A percentile compares a stretch with the other conserved stretches of the same genome.
phyloP scores from a whole-genome alignment of 2,329 filamentous ascomycete genomes.

The Phialophora verrucosa region DNA sequence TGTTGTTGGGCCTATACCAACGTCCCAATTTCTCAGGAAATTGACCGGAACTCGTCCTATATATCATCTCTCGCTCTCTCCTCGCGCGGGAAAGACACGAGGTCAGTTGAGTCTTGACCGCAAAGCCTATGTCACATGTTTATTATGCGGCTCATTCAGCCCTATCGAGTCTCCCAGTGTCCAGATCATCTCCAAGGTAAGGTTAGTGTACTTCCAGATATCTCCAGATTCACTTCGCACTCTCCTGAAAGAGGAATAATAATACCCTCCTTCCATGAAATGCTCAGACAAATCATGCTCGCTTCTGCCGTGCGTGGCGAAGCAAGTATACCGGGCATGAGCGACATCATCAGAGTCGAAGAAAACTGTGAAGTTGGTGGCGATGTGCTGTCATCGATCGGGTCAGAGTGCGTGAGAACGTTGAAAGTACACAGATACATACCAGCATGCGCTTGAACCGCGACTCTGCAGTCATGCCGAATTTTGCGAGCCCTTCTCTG shows the following conservation, averaged over 20 bases:
- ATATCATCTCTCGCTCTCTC: too few relatives aligned
- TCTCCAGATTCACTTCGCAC: slow-evolving; percentile 1
- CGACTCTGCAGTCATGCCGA: slow-evolving; percentile 16
- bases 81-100: too few relatives aligned
- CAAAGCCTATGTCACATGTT: not conserved
- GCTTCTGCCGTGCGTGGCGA: slow-evolving; percentile 17
- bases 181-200: slow-evolving; percentile 25
- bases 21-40: too few relatives aligned
- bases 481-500: slow-evolving; percentile 25
- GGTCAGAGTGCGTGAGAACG: not conserved
- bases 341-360: slow-evolving; percentile 20
- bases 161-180: slow-evolving; percentile 17
- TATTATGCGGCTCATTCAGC: slow-evolving; percentile 14
- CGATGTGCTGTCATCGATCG: slow-evolving; percentile 7
- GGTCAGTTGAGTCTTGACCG: not conserved
- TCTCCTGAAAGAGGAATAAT: slow-evolving; percentile 20
- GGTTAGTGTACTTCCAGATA: slow-evolving; percentile 18
- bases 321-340: slow-evolving; percentile 21
- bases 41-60: too few relatives aligned
- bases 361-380: slow-evolving; percentile 14
- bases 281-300: slow-evolving; percentile 18
- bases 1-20: not conserved
- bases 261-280: slow-evolving; percentile 25
- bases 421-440: not conserved
- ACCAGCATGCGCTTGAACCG: slow-evolving; percentile 21